phyloP scores from a whole-genome alignment of 78 protist genomes.

The Polysphondylium violaceum region DNA sequence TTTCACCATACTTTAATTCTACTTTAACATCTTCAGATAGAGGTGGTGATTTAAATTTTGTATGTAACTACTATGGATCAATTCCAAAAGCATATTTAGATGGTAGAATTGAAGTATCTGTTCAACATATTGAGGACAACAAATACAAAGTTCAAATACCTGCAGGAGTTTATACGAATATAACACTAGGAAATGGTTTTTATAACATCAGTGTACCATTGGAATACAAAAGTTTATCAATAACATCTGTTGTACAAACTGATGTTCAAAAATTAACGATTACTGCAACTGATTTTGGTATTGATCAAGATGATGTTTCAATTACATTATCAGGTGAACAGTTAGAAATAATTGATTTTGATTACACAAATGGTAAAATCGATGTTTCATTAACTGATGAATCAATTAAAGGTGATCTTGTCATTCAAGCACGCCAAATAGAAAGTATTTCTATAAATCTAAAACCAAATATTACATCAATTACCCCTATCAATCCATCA shows the following conservation, averaged over 20 bases:
- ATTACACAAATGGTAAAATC: background rate
- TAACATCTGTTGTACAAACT: background rate
- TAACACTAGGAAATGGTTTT: background rate
- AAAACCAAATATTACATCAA: background rate
- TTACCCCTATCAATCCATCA: background rate
- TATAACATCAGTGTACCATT: background rate
- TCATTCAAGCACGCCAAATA: background rate
- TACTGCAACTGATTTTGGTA: background rate
- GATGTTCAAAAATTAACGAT: background rate
- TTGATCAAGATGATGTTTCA: background rate
- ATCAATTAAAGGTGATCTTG: background rate
- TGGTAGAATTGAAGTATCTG: background rate
- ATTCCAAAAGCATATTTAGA: background rate
- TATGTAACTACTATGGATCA: background rate
- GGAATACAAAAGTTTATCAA: background rate
- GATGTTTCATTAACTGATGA: background rate
- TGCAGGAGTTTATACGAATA: background rate
- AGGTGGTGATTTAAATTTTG: background rate
- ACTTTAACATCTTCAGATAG: background rate
- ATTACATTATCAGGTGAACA: background rate
- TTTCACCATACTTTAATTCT: background rate
- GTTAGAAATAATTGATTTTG: background rate
- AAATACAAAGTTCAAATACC: background rate
- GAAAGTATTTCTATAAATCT: background rate
- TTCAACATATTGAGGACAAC: background rate